These are phyloP conservation scores for Tricholoma matsutake DNA, from an alignment of 768 basidiomycete genomes.

Conservation along the genomic window DNA sequence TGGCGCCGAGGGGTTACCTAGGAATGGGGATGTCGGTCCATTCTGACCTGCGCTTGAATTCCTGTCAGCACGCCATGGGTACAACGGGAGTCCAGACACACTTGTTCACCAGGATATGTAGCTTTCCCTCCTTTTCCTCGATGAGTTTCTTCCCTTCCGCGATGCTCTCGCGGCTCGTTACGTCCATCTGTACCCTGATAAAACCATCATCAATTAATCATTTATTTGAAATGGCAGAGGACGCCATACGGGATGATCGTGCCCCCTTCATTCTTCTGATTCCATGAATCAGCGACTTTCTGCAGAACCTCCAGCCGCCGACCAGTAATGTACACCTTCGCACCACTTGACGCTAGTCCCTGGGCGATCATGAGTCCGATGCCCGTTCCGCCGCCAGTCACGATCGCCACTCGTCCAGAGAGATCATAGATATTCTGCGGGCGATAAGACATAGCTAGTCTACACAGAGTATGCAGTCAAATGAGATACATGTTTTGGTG, in stretches of 20 bases:
- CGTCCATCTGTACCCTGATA: conserved; percentile 60
- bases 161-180: conserved; percentile 69
- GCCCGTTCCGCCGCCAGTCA: conserved; percentile 53
- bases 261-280: conserved; percentile 41
- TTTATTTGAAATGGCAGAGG: not conserved
- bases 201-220: not conserved
- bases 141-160: conserved; percentile 48
- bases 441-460: conserved; percentile 26
- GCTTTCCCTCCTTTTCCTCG: conserved; percentile 57
- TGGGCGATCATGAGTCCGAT: conserved; percentile 64
- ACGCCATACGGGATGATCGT: conserved; percentile 53
- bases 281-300: conserved; percentile 48
- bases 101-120: conserved; percentile 86
- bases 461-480: not conserved
- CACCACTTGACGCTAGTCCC: conserved; percentile 74
- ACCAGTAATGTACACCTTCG: conserved; percentile 79
- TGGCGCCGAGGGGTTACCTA: conserved; percentile 52
- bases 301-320: conserved; percentile 65
- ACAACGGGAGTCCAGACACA: conserved; percentile 28
- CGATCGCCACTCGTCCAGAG: conserved; percentile 52
- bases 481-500: not conserved
- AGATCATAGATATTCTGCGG: conserved; percentile 47
- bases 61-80: not conserved
- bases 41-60: conserved; percentile 64
- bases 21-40: conserved; percentile 60